phyloP scores from a whole-genome alignment of 2,329 filamentous ascomycete genomes.

The Fusarium sp. region DNA sequence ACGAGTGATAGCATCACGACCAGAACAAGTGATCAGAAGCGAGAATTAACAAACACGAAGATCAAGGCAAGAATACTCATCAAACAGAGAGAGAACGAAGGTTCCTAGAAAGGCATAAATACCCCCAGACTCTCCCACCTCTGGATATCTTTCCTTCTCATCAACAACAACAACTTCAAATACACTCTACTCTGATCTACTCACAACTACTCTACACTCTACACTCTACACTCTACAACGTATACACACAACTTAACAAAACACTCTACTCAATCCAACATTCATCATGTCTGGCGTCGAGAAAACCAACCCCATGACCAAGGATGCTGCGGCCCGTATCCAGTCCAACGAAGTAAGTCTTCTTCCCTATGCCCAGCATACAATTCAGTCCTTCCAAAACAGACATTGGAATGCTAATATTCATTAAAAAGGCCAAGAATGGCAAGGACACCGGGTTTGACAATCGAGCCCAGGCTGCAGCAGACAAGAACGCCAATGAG shows the following conservation, averaged over 20 bases:
- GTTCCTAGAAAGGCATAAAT: slow-evolving; percentile 15
- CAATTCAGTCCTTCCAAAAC: too few species aligned
- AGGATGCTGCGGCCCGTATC: slow-evolving; percentile 19
- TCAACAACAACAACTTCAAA: not conserved
- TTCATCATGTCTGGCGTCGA: slow-evolving; percentile 8
- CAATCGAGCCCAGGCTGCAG: slow-evolving; percentile 1
- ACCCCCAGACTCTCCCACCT: not conserved
- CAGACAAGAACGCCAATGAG: not conserved
- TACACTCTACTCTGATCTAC: too few species aligned
- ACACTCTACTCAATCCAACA: not conserved
- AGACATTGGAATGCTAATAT: not conserved
- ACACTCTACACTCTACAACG: not conserved
- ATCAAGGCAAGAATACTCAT: not conserved
- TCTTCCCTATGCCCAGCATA: not conserved
- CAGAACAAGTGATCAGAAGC: not conserved
- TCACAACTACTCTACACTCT: not conserved
- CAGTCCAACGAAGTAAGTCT: not conserved
- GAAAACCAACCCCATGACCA: not conserved
- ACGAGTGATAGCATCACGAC: not conserved
- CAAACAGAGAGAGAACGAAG: not conserved
- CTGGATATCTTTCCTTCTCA: not conserved
- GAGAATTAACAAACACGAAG: not conserved
- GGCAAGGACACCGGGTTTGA: slow-evolving; percentile 8
- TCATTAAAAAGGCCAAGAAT: not conserved
- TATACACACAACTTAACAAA: not conserved